phyloP scores from a whole-genome alignment of 345 rosid species.

The Schrenkiella parvula region DNA sequence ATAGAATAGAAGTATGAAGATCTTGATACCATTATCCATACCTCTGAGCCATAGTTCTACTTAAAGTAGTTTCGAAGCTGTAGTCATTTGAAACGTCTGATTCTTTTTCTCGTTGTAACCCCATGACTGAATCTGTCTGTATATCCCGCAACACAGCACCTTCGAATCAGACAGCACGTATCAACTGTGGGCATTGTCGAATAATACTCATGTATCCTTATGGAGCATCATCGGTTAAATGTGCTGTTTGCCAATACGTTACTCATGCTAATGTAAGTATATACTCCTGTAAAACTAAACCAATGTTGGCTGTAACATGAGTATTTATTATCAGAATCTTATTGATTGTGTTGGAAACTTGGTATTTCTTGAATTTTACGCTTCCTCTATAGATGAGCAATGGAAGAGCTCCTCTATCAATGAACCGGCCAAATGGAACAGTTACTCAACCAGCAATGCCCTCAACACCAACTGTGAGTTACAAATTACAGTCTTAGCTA shows the following conservation, averaged over 20 bases:
- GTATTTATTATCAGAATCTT: neutral
- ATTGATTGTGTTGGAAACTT: too few species aligned
- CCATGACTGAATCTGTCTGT: neutral
- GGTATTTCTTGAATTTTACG: neutral
- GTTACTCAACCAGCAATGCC: conserved; percentile 25
- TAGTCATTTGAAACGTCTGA: neutral
- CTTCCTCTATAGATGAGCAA: conserved; percentile 41
- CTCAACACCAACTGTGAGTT: conserved; percentile 58
- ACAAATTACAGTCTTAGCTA: neutral
- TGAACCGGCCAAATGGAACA: conserved; percentile 48
- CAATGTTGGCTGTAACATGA: neutral
- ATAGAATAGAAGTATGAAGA: neutral
- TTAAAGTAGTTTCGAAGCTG: neutral
- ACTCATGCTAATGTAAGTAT: conserved; percentile 62
- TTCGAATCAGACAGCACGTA: conserved; percentile 54
- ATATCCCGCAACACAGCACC: neutral
- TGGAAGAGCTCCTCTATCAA: conserved; percentile 45
- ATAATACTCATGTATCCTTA: conserved; percentile 66
- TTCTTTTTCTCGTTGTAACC: neutral
- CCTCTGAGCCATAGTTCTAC: neutral
- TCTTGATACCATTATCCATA: neutral
- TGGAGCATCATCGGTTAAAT: conserved; percentile 83
- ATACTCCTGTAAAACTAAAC: neutral
- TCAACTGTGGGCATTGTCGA: conserved; percentile 72
- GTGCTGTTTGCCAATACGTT: conserved; percentile 73